Base-by-base conservation (phyloP, 2,329 filamentous ascomycete species). In the Ophiostoma perfectum region DNA sequence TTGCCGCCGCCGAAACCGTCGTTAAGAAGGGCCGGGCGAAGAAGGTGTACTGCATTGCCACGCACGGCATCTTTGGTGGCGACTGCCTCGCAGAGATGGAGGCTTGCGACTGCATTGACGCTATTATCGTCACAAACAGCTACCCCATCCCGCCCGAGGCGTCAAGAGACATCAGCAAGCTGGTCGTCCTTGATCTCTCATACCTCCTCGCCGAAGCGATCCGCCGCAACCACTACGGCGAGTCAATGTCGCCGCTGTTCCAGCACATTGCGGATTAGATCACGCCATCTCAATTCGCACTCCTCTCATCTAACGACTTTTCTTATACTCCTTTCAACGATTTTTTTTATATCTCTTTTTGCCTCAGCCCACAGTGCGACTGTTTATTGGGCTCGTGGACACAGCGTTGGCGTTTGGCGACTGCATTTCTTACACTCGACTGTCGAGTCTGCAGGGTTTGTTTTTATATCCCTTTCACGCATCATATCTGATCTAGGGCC, bases 41-140 rank as follows among this genome's bases (percentile, higher is more conserved):
- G 74, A 95, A 91, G 78, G 95, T 99, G 47, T 98, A 97, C 79
- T 97, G 93, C 82, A 96, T 99, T 81, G 95, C 94, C 7, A 98
- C 95, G 0, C 95, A 99, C 75, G 95, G 93, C 55, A 86, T 99
- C 47, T 98, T 99, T 78, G 93, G 93, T 36, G 90, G 89, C 63
- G 91, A 97, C 76, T 92, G 91, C 72, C 85, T 99, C 16, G 89
- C 93, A 74, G 92, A 97, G 78, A 87, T 99, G 81, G 90, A 96
- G 77, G 88, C 88, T 65, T 98, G 95, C 82, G 90, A 94, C 74
- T 96, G 92, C 80, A 98, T 99, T 76, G 90, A 97, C 77, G 85
- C 89, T 74, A 94, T 99, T 73, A 88, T 99, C 67, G 93, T 98
- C 74, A 99, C 95, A 45, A 98, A 99, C 80, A 96, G 93, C 68